Evolutionary conservation across 768 basidiomycete species (phyloP), one percentile per base, ranked within the genome.

Genomic region (Xerocomellus dryophilus): DNA sequence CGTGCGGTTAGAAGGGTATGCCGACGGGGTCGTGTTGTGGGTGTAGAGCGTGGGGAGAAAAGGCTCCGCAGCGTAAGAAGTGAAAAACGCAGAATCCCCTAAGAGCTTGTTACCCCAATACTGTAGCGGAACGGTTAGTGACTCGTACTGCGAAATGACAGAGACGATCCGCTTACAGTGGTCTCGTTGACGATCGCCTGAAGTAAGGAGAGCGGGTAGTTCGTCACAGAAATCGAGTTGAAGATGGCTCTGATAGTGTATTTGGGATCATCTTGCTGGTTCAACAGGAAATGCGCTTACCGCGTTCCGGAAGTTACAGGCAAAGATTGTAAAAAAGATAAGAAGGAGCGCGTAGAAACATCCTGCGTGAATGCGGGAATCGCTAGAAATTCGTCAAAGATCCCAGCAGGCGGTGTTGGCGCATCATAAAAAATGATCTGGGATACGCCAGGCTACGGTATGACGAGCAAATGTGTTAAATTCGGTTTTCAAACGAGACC

Each of bases 381-480:
- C 4, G 48, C 50, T 2, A 60, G 35, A 32, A 82, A 53, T 29
- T 57, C 58, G 8, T 68, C 66, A 51, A 64, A 62, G 5, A 61
- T 39, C 1, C 64, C 61, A 14, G 39, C 4, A 6, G 62, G 66
- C 17, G 51, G 61, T 14, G 32, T 42, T 4, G 55, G 81, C 1
- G 60, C 79, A 57, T 86, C 80, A 58, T 85, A 86, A 63, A 86
- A 86, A 10, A 85, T 21, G 5, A 79, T 47, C 11, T 71, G 58
- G 43, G 64, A 67, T 29, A 47, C 44, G 31, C 52, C 46, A 21
- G 46, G 52, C 66, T 66, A 15, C 1, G 4, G 5, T 4, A 23
- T 8, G 38, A 20, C 31, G 17, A 18, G 7, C 2, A 12, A 11
- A 41, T 25, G 7, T 10, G 5, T 42, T 18, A 2, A 11, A 25